A percentile compares a stretch with the other conserved stretches of the same genome.
Evolutionary conservation across 352 stramenopile genomes (phyloP).

Genomic region (Phytophthora europaea): DNA sequence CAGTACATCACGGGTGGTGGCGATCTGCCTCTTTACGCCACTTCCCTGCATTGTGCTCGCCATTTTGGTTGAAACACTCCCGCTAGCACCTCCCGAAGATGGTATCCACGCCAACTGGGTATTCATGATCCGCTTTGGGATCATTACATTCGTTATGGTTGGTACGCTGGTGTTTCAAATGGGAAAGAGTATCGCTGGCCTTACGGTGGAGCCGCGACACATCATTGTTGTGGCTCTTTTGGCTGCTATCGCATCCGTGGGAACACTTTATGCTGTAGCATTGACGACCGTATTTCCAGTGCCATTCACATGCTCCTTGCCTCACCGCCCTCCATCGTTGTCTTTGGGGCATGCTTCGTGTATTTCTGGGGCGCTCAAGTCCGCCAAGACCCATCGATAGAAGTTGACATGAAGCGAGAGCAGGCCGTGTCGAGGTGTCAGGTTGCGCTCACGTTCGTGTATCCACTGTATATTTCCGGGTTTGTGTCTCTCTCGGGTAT

Average conservation of each 20-base stretch:
- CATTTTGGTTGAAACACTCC: not conserved
- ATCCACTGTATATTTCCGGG: not conserved
- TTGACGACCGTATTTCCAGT: not conserved
- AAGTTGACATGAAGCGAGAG: not conserved
- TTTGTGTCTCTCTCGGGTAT: not conserved
- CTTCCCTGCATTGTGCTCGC: not conserved
- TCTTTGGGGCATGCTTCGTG: not conserved
- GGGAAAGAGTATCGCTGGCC: not conserved
- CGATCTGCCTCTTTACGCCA: not conserved
- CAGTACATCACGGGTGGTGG: not conserved
- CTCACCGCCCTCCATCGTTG: not conserved
- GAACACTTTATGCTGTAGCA: not conserved
- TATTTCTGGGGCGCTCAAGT: conserved; percentile 2
- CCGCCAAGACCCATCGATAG: not conserved
- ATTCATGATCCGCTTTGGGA: not conserved
- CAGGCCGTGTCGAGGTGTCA: conserved; percentile 1
- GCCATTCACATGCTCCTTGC: conserved; percentile 1
- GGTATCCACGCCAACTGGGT: conserved; percentile 1
- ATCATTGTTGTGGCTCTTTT: not conserved
- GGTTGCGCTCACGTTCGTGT: not conserved
- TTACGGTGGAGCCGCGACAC: not conserved
- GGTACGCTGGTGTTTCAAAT: conserved; percentile 4
- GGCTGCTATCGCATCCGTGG: not conserved
- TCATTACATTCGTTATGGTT: conserved; percentile 1
- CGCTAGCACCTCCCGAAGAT: not conserved